A percentile compares a stretch with the other conserved stretches of the same genome.
Evolutionary conservation across 2,329 filamentous ascomycete genomes (phyloP).

Genomic region (Aspergillus ibericus): DNA sequence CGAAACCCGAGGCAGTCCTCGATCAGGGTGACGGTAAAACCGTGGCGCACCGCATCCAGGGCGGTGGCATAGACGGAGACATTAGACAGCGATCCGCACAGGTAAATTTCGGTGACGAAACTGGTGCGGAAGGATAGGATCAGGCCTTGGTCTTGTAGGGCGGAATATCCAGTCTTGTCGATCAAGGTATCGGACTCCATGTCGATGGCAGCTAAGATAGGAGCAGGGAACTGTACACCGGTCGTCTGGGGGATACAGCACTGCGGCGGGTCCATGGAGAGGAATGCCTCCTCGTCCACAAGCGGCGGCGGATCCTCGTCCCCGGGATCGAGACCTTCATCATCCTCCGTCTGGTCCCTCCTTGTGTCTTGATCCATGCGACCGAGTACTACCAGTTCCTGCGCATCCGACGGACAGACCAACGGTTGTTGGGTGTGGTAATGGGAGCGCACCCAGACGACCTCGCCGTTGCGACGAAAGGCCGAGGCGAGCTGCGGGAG

Average conservation of each 20-base stretch:
- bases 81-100: constrained; percentile 85
- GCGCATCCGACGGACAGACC: constrained; percentile 50
- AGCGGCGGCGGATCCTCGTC: background rate
- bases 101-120: constrained; percentile 83
- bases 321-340: constrained; percentile 15
- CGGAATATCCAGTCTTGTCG: constrained; percentile 81
- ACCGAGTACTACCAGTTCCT: constrained; percentile 47
- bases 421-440: constrained; percentile 64
- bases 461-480: constrained; percentile 70
- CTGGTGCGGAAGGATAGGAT: constrained; percentile 77
- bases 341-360: constrained; percentile 14
- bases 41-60: constrained; percentile 83
- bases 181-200: constrained; percentile 54
- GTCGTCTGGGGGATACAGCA: constrained; percentile 44
- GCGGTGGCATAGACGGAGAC: constrained; percentile 88
- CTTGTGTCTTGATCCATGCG: constrained; percentile 32
- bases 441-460: constrained; percentile 83
- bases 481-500: constrained; percentile 65
- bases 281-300: constrained; percentile 46
- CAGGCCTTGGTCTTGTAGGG: constrained; percentile 72
- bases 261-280: constrained; percentile 33
- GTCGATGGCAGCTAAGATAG: constrained; percentile 52
- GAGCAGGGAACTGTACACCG: constrained; percentile 53
- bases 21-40: constrained; percentile 80
- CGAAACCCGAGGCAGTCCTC: constrained; percentile 87